A percentile compares a stretch with the other conserved stretches of the same genome.
These are phyloP conservation scores for Moringa oleifera DNA, from an alignment of 345 rosid species.

Conservation along the genomic window DNA sequence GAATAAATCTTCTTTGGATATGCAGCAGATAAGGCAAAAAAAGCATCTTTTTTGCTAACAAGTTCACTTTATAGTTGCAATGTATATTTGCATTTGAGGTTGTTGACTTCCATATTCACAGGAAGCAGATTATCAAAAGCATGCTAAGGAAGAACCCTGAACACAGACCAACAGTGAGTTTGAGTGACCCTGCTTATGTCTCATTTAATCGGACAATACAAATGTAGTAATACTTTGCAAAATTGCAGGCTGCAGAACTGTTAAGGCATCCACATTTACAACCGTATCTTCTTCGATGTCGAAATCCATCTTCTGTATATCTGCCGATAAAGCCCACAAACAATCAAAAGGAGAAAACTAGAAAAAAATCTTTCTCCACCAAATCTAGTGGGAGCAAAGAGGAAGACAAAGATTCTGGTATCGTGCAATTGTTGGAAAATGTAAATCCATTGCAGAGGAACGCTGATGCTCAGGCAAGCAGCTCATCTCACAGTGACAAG, in stretches of 20 bases:
- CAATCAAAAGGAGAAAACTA: conserved; percentile 54
- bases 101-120: conserved; percentile 17
- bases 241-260: conserved; percentile 78
- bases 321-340: conserved; percentile 63
- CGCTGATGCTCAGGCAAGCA: conserved; percentile 29
- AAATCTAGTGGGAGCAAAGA: conserved; percentile 35
- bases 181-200: conserved; percentile 13
- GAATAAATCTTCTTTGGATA: too few species aligned
- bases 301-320: conserved; percentile 57
- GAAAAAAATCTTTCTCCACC: conserved; percentile 49
- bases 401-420: conserved; percentile 22
- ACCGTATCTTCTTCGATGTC: conserved; percentile 66
- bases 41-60: too few species aligned
- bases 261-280: conserved; percentile 85
- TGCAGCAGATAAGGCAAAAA: too few species aligned
- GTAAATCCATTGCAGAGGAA: conserved; percentile 25
- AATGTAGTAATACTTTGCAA: conserved; percentile 14
- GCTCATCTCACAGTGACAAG: conserved; percentile 28
- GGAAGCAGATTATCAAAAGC: conserved; percentile 90
- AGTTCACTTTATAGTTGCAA: too few species aligned
- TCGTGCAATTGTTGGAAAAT: conserved; percentile 34
- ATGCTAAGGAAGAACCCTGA: conserved; percentile 87
- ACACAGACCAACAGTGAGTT: conserved; percentile 73
- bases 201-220: background rate
- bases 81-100: background rate